phyloP scores from a whole-genome alignment of 257 asterid genomes.

The Salvia hispanica region DNA sequence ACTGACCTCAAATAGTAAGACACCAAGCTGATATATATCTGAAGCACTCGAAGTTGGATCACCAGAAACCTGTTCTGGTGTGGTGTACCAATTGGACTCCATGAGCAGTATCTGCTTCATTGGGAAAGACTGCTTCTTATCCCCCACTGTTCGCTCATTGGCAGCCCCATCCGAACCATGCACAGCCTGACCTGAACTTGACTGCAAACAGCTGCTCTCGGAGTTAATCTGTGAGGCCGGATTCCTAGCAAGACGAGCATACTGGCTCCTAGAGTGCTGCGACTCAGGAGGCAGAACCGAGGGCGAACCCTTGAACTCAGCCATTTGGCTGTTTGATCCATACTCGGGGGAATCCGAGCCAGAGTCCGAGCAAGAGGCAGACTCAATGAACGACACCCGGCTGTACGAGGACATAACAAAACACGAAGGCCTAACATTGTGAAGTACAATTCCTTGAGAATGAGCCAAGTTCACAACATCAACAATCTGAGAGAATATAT shows the following conservation, averaged over 20 bases:
- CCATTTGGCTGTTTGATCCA: constrained; percentile 47
- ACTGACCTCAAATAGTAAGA: constrained; percentile 89
- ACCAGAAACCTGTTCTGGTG: constrained; percentile 79
- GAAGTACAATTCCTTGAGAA: constrained; percentile 77
- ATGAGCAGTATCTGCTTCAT: constrained; percentile 78
- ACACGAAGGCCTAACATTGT: constrained; percentile 89
- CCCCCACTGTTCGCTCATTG: constrained; percentile 44
- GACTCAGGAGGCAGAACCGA: constrained; percentile 37
- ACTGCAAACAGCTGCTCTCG: constrained; percentile 50
- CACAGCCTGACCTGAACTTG: constrained; percentile 41
- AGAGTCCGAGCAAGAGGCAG: constrained; percentile 83
- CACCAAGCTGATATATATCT: constrained; percentile 88
- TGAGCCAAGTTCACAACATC: constrained; percentile 80
- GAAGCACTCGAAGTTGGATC: constrained; percentile 66
- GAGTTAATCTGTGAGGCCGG: constrained; percentile 43
- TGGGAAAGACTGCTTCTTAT: constrained; percentile 65
- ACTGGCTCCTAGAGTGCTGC: constrained; percentile 25
- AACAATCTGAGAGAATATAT: constrained; percentile 85
- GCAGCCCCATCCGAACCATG: constrained; percentile 38
- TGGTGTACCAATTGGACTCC: constrained; percentile 83
- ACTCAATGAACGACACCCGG: constrained; percentile 80
- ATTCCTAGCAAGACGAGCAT: constrained; percentile 31
- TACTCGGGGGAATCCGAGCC: constrained; percentile 69
- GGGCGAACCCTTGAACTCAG: constrained; percentile 49
- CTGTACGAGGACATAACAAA: constrained; percentile 80